These are phyloP conservation scores for Cordyceps militaris DNA, from an alignment of 2,329 filamentous ascomycete species.

Conservation along the genomic window DNA sequence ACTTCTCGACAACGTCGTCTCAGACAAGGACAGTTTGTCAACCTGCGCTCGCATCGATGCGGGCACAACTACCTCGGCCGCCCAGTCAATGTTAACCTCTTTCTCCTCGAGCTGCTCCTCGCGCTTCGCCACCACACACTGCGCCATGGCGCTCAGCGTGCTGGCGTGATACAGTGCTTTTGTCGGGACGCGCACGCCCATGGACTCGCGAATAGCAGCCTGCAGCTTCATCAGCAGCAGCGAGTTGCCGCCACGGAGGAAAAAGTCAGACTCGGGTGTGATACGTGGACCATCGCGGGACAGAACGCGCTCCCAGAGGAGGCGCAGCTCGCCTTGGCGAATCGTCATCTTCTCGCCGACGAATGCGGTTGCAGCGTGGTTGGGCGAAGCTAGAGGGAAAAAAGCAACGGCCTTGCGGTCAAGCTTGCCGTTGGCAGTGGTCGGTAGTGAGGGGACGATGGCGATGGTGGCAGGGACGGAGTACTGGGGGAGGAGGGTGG, in stretches of 20 bases:
- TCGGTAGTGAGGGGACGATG: neutral
- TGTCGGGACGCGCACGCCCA: constrained; percentile 27
- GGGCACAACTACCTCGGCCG: neutral
- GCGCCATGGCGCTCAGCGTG: constrained; percentile 34
- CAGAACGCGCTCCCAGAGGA: constrained; percentile 10
- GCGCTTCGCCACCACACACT: neutral
- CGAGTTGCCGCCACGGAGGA: constrained; percentile 35
- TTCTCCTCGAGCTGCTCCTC: neutral
- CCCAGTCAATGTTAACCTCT: neutral
- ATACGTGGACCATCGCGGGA: neutral
- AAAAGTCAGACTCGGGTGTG: constrained; percentile 29
- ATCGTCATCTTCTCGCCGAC: neutral
- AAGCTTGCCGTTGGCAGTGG: constrained; percentile 21
- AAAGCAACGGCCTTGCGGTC: constrained; percentile 23
- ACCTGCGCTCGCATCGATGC: neutral
- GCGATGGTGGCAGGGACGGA: neutral
- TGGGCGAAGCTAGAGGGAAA: constrained; percentile 18
- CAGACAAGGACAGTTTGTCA: neutral
- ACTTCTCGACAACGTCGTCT: neutral
- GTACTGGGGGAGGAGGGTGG: neutral
- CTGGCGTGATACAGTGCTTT: constrained; percentile 30
- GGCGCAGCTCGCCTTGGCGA: neutral
- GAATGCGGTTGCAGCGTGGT: neutral
- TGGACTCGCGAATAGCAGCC: constrained; percentile 23
- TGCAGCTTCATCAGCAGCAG: constrained; percentile 33